Base-by-base conservation (phyloP, 148 eudicot species). In the Nepenthes gracilis region DNA sequence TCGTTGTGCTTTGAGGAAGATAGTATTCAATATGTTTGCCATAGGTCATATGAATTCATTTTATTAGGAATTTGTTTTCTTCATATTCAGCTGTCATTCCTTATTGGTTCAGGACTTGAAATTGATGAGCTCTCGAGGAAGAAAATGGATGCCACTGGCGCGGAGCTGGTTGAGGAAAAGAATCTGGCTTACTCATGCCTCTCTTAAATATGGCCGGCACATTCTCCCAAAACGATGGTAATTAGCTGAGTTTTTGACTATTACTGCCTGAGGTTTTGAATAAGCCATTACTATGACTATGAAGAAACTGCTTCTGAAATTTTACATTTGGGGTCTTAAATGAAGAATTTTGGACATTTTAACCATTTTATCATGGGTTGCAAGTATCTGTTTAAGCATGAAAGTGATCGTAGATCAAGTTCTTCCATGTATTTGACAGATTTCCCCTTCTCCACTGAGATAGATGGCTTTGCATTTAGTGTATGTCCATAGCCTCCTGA, bases 121-220 rank as follows among this genome's bases (percentile, higher is more conserved):
- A 92, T 92, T 63, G 98, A 92, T 12, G 96, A 80, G 57, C 13
- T 68, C 15, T 92, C 96, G 8, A 85, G 98, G 84, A 77, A 85
- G 84, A 92, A 92, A 57, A 71, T 92, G 94, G 98, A 92, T 70
- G 79, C 78, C 64, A 92, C 98, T 4, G 98, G 82, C 43, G 79
- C 79, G 38, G 98, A 92, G 75, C 96, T 92, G 4, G 72, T 77
- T 1, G 98, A 92, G 88, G 98, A 92, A 65, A 92, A 88, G 81
- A 61, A 76, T 36, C 63, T 92, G 78, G 98, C 98, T 14, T 88
- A 92, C 77, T 92, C 96, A 5, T 92, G 98, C 80, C 88, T 92
- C 12, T 48, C 82, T 47, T 92, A 70, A 61, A 60, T 57, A 43
- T 43, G 45, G 5, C 35, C 1, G 12, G 13, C 9, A 35, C 43